Evolutionary conservation across 768 basidiomycete genomes (phyloP).

Genomic region (Amanita rimosa): DNA sequence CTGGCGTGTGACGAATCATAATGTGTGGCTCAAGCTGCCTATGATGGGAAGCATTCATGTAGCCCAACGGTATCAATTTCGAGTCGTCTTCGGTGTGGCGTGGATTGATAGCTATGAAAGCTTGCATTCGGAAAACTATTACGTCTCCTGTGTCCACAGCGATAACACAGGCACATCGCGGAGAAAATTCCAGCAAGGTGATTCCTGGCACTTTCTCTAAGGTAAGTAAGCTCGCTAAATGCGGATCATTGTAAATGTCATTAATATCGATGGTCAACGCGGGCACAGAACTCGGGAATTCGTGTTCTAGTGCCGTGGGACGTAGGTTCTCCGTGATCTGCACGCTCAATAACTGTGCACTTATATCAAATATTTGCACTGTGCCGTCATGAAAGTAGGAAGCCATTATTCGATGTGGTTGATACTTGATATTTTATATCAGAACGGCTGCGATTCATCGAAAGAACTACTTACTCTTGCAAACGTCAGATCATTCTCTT

Average conservation of each 20-base stretch:
- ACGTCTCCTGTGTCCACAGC: slow-evolving; percentile 46
- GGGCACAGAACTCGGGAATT: slow-evolving; percentile 57
- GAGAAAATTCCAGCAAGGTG: slow-evolving; percentile 34
- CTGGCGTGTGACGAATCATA: slow-evolving; percentile 34
- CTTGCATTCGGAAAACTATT: slow-evolving; percentile 30
- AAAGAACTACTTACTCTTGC: slow-evolving; percentile 34
- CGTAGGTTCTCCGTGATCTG: slow-evolving; percentile 14
- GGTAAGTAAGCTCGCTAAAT: slow-evolving; percentile 15
- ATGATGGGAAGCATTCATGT: slow-evolving; percentile 26
- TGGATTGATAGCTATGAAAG: slow-evolving; percentile 10
- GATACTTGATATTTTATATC: slow-evolving; percentile 26
- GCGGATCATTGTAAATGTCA: slow-evolving; percentile 33
- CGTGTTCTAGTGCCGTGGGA: slow-evolving; percentile 35
- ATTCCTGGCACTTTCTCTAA: slow-evolving; percentile 14
- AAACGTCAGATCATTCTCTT: slow-evolving; percentile 37
- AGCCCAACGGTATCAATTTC: slow-evolving; percentile 42
- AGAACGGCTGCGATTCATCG: neutral
- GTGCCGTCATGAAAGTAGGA: slow-evolving; percentile 53
- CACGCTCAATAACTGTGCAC: slow-evolving; percentile 44
- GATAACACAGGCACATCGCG: slow-evolving; percentile 48
- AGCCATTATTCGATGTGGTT: slow-evolving; percentile 52
- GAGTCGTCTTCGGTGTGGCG: slow-evolving; percentile 22
- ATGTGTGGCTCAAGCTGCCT: slow-evolving; percentile 51
- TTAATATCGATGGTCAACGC: slow-evolving; percentile 51
- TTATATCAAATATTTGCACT: slow-evolving; percentile 66